These are phyloP conservation scores for Clohesyomyces aquaticus DNA, from an alignment of 495 filamentous ascomycete species.

Conservation along the genomic window DNA sequence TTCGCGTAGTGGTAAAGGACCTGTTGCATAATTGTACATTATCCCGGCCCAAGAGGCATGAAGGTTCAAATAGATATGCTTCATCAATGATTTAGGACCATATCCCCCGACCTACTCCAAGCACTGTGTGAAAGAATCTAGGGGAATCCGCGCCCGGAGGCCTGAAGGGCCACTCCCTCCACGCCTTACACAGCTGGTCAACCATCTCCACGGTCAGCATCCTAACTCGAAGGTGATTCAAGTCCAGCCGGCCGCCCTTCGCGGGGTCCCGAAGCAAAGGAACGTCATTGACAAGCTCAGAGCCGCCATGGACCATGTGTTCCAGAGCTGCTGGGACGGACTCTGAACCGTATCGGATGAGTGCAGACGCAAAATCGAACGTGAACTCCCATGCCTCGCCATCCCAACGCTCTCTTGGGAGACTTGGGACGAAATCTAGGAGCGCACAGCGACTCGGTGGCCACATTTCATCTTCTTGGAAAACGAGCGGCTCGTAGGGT, in stretches of 20 bases:
- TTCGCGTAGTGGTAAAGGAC: no score
- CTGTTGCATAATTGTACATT: background rate
- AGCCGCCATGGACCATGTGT: slow-evolving; percentile 47
- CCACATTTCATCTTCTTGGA: slow-evolving; percentile 60
- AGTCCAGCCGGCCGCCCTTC: slow-evolving; percentile 49
- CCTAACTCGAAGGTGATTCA: slow-evolving; percentile 49
- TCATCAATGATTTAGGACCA: background rate
- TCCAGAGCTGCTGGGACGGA: slow-evolving; percentile 48
- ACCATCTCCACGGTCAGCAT: slow-evolving; percentile 52
- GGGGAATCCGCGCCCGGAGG: slow-evolving; percentile 12
- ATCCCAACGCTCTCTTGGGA: slow-evolving; percentile 13
- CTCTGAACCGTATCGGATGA: slow-evolving; percentile 23
- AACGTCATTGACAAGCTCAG: slow-evolving; percentile 42
- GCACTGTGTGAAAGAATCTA: slow-evolving; percentile 18
- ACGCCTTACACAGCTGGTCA: slow-evolving; percentile 56
- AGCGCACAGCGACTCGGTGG: slow-evolving; percentile 51
- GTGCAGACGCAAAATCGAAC: slow-evolving; percentile 15
- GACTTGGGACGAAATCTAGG: slow-evolving; percentile 41
- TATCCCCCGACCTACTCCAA: background rate
- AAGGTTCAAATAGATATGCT: background rate
- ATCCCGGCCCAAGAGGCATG: background rate
- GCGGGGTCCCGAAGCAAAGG: slow-evolving; percentile 48
- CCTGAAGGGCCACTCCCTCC: slow-evolving; percentile 63
- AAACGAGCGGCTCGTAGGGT: slow-evolving; percentile 58
- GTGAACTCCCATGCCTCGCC: slow-evolving; percentile 16